Evolutionary conservation across 2,329 filamentous ascomycete genomes (phyloP).

Genomic region (Plectosphaerella sp.): DNA sequence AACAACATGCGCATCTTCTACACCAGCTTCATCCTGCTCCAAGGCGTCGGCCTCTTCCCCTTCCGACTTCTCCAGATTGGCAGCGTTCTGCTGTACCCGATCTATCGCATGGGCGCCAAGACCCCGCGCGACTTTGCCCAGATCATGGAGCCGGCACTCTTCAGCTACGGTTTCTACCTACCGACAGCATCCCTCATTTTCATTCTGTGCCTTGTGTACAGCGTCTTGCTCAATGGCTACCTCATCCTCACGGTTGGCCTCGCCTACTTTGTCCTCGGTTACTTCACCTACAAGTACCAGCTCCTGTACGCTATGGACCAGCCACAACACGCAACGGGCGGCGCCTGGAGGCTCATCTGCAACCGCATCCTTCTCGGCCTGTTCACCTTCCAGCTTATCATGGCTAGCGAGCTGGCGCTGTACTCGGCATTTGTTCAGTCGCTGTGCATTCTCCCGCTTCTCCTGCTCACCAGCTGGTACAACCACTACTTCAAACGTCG

Average conservation of each 20-base stretch:
- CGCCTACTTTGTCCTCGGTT: conserved; percentile 77
- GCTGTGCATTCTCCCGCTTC: conserved; percentile 68
- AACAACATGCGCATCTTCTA: conserved; percentile 78
- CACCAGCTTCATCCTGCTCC: conserved; percentile 87
- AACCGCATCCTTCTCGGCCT: conserved; percentile 84
- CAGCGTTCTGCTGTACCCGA: conserved; percentile 76
- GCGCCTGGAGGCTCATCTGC: conserved; percentile 95
- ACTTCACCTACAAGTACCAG: conserved; percentile 96
- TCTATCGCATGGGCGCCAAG: conserved; percentile 71
- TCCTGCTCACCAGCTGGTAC: conserved; percentile 83
- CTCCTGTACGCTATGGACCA: conserved; percentile 98
- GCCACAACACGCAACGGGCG: conserved; percentile 86
- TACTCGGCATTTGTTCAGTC: conserved; percentile 70
- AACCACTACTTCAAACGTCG: conserved; percentile 74
- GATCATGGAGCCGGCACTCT: conserved; percentile 74
- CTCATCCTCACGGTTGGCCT: conserved; percentile 77
- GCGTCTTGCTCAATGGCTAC: conserved; percentile 75
- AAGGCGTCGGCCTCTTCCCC: conserved; percentile 89
- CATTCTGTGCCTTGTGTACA: conserved; percentile 94
- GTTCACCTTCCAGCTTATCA: conserved; percentile 84
- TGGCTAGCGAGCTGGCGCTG: conserved; percentile 80
- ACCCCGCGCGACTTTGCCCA: conserved; percentile 88
- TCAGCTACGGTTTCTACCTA: conserved; percentile 94
- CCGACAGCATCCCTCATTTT: conserved; percentile 90
- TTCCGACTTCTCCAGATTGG: conserved; percentile 90